Conservation (phyloP, 2,329 filamentous ascomycete species). For the Epichloe elymi region DNA sequence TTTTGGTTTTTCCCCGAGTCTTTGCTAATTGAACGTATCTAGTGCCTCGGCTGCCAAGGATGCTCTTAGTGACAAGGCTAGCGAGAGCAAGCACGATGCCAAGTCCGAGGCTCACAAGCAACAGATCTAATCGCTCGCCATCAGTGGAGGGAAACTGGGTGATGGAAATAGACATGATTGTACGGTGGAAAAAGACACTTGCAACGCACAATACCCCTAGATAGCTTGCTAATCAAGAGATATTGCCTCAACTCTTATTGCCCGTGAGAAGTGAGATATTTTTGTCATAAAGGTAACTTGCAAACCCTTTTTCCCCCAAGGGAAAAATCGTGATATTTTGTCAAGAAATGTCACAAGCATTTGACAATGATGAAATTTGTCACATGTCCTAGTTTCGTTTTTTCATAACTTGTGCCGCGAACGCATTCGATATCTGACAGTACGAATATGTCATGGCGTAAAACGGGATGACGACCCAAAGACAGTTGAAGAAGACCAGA, state of each 20-base stretch:
- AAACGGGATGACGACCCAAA: conserved; percentile 52
- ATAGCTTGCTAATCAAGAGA: conserved; percentile 2
- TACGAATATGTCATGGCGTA: conserved; percentile 45
- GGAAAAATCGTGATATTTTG: fast-evolving
- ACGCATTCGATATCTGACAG: conserved; percentile 41
- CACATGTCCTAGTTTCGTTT: conserved; percentile 12
- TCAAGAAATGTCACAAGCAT: no score
- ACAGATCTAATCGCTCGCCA: conserved; percentile 18
- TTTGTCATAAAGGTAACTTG: background rate
- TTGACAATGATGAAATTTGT: background rate
- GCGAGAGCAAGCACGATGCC: conserved; percentile 26
- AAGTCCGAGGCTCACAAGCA: conserved; percentile 31
- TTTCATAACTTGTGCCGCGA: conserved; percentile 21
- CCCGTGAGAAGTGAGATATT: background rate
- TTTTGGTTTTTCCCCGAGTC: fast-evolving
- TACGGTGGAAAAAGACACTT: background rate
- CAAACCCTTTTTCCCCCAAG: no score
- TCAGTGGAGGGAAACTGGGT: background rate
- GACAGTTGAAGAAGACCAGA: conserved; percentile 53
- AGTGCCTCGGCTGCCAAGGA: conserved; percentile 37
- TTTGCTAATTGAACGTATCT: conserved; percentile 6
- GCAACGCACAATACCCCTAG: conserved; percentile 7
- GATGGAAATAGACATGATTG: background rate
- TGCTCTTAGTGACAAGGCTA: conserved; percentile 31
- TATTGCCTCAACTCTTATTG: background rate